These are phyloP conservation scores for Paramyrothecium sp. DNA, from an alignment of 2,329 filamentous ascomycete species.

Conservation along the genomic window DNA sequence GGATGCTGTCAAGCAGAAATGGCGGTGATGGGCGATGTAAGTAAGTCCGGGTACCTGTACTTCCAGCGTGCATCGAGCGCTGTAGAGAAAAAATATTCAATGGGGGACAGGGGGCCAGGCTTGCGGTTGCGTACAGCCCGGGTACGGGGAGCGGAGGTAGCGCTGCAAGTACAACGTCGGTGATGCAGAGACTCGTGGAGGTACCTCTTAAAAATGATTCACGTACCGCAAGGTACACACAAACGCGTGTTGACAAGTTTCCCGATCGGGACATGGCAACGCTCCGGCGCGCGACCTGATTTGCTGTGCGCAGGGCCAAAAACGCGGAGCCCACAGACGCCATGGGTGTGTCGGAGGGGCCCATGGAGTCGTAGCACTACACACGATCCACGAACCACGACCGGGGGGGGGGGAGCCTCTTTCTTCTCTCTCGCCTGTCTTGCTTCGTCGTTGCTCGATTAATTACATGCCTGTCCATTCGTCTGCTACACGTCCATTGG, in stretches of 20 bases:
- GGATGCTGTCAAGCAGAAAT: too few species aligned
- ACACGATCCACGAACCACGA: background rate
- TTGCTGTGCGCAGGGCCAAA: slow-evolving; percentile 21
- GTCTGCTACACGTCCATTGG: slow-evolving; percentile 4
- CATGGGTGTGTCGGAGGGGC: background rate
- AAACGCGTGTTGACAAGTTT: slow-evolving; percentile 34
- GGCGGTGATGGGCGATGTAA: too few species aligned
- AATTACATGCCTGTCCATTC: background rate
- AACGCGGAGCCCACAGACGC: slow-evolving; percentile 16
- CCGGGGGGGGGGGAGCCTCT: slow-evolving; percentile 1
- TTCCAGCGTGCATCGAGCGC: too few species aligned
- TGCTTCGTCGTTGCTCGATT: background rate
- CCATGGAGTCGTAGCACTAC: background rate
- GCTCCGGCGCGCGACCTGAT: slow-evolving; percentile 27
- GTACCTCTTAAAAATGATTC: background rate
- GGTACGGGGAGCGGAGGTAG: background rate
- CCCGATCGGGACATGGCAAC: slow-evolving; percentile 25
- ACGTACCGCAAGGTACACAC: background rate
- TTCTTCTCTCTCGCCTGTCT: background rate
- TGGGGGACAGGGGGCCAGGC: too few species aligned
- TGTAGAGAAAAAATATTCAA: too few species aligned
- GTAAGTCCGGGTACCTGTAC: too few species aligned
- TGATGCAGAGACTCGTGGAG: background rate
- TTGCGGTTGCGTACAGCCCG: too few species aligned
- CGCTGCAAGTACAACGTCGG: background rate